A percentile compares a stretch with the other conserved stretches of the same genome.
These are phyloP conservation scores for Solanum clarkiae DNA, from an alignment of 257 asterid species.

Conservation along the genomic window DNA sequence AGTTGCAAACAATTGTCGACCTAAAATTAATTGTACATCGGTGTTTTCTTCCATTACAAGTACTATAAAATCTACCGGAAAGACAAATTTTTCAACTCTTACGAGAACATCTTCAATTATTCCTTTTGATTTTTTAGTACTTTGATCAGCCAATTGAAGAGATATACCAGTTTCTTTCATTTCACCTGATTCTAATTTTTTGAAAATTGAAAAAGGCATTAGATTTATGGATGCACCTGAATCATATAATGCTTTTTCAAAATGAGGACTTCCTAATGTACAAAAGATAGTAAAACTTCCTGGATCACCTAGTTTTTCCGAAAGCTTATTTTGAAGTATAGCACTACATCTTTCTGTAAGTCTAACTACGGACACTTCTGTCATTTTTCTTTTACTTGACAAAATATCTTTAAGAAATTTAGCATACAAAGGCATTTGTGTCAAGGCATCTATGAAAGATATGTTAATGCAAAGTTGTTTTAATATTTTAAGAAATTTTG, in stretches of 20 bases:
- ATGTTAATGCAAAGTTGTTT: neutral
- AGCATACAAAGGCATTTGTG: neutral
- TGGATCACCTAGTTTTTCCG: neutral
- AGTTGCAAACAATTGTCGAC: neutral
- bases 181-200: neutral
- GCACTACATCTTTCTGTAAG: neutral
- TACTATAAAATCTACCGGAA: neutral
- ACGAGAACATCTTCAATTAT: neutral
- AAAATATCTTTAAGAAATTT: neutral
- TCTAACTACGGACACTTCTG: neutral
- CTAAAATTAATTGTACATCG: neutral
- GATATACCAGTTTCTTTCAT: neutral
- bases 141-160: neutral
- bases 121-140: neutral
- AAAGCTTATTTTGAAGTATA: neutral
- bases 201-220: neutral
- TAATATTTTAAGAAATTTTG: neutral
- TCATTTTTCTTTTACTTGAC: neutral
- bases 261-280: neutral
- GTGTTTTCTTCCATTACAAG: neutral
- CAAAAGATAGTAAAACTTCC: neutral
- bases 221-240: neutral
- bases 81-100: neutral
- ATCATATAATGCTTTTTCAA: neutral
- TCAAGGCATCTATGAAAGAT: neutral